phyloP scores from a whole-genome alignment of 306 rosid genomes.

The Lagenaria siceraria region DNA sequence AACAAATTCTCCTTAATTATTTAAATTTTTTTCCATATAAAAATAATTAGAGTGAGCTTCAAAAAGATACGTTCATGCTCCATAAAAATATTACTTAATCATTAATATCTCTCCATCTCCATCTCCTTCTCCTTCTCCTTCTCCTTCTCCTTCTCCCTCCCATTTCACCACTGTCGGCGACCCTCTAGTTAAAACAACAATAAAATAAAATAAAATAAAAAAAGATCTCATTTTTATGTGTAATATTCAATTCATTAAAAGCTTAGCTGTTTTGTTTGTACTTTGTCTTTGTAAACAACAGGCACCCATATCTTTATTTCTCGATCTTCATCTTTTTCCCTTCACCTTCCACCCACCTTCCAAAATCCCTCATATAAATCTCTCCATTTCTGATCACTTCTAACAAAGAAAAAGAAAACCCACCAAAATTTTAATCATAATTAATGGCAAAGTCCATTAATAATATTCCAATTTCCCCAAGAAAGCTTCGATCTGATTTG shows the following conservation, averaged over 20 bases:
- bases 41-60: too few relatives aligned
- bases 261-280: slow-evolving; percentile 57
- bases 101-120: too few relatives aligned
- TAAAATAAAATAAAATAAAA: neutral
- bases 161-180: slow-evolving; percentile 4
- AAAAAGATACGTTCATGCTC: too few relatives aligned
- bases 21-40: too few relatives aligned
- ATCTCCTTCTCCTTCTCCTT: neutral
- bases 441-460: too few relatives aligned
- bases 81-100: too few relatives aligned
- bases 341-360: slow-evolving; percentile 60
- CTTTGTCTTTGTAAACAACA: slow-evolving; percentile 29
- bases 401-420: too few relatives aligned
- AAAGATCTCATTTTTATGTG: neutral
- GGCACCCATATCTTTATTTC: slow-evolving; percentile 26
- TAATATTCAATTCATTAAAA: slow-evolving; percentile 16
- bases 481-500: slow-evolving; percentile 67
- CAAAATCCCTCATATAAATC: slow-evolving; percentile 23
- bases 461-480: slow-evolving; percentile 41
- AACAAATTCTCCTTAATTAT: too few relatives aligned
- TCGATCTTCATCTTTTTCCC: slow-evolving; percentile 10
- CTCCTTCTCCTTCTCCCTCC: neutral
- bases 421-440: too few relatives aligned
- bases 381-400: slow-evolving; percentile 23
- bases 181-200: neutral